phyloP scores from a whole-genome alignment of 2,329 filamentous ascomycete species.

The Fusarium kyushuense region DNA sequence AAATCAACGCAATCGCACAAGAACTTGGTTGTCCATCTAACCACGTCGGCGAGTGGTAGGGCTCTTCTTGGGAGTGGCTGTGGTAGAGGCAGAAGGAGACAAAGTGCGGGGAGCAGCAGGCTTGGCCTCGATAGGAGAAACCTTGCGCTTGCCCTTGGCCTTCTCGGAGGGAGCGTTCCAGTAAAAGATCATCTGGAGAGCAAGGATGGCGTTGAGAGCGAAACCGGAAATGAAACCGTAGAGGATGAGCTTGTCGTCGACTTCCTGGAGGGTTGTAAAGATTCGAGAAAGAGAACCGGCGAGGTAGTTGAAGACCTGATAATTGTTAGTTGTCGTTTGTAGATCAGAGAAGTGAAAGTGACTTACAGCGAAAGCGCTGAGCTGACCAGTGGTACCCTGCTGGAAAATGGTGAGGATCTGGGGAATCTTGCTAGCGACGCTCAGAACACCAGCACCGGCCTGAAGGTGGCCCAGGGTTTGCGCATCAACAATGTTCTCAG shows the following conservation, averaged over 20 bases:
- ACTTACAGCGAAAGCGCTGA: constrained; percentile 95
- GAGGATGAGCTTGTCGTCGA: constrained; percentile 94
- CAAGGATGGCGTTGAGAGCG: constrained; percentile 86
- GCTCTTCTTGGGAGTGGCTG: constrained; percentile 55
- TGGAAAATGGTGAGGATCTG: constrained; percentile 90
- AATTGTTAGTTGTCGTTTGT: neutral
- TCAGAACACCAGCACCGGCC: constrained; percentile 83
- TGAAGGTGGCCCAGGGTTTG: constrained; percentile 80
- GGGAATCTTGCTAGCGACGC: constrained; percentile 91
- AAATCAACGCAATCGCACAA: constrained; percentile 30
- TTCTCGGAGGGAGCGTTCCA: constrained; percentile 79
- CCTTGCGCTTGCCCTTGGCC: constrained; percentile 58
- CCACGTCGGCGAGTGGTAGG: constrained; percentile 60
- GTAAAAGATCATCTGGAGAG: constrained; percentile 93
- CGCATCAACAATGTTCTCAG: constrained; percentile 72
- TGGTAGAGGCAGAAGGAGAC: constrained; percentile 40
- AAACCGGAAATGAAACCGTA: constrained; percentile 96
- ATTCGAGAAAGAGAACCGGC: constrained; percentile 91
- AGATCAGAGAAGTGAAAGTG: rapidly evolving
- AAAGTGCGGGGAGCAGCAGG: constrained; percentile 44
- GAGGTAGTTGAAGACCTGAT: constrained; percentile 97
- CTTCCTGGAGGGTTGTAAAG: constrained; percentile 97
- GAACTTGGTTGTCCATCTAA: constrained; percentile 50
- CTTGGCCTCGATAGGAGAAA: constrained; percentile 45
- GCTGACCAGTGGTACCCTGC: constrained; percentile 90